These are phyloP conservation scores for Drosera spatulata DNA, from an alignment of 179 eudicot species.

Conservation along the genomic window DNA sequence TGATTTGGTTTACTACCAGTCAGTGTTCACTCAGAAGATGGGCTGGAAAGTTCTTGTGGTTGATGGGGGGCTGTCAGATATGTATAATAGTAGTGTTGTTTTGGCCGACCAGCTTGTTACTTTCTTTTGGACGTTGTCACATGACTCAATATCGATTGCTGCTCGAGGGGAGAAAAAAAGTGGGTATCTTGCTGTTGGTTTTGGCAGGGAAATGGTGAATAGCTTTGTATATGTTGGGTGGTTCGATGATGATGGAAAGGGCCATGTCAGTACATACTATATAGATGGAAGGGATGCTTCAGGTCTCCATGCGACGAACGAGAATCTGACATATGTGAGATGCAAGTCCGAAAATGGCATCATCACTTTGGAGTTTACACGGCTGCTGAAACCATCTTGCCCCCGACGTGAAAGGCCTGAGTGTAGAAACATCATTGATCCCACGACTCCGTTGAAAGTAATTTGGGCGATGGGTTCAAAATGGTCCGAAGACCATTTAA, in stretches of 20 bases:
- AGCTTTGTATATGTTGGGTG: conserved; percentile 94
- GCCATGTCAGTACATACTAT: conserved; percentile 67
- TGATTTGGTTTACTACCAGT: conserved; percentile 76
- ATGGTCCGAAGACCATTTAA: conserved; percentile 65
- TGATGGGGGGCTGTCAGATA: conserved; percentile 90
- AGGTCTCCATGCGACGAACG: conserved; percentile 57
- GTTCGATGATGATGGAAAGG: conserved; percentile 73
- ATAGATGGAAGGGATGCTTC: conserved; percentile 69
- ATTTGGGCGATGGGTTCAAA: conserved; percentile 96
- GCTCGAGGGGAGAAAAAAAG: conserved; percentile 91
- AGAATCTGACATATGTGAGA: conserved; percentile 79
- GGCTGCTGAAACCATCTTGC: conserved; percentile 74
- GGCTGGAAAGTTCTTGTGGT: conserved; percentile 98
- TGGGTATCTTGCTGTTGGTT: conserved; percentile 84
- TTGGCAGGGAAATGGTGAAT: conserved; percentile 78
- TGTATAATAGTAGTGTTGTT: conserved; percentile 87
- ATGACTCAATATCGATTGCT: conserved; percentile 74
- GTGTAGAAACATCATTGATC: conserved; percentile 75
- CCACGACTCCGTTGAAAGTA: conserved; percentile 72
- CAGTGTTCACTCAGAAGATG: conserved; percentile 69
- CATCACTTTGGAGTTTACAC: conserved; percentile 89
- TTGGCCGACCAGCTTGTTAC: conserved; percentile 88
- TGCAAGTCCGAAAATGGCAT: conserved; percentile 90
- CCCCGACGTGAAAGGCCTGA: conserved; percentile 45
- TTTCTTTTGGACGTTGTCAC: conserved; percentile 80